Conservation (phyloP, 805 yeast species). For the Alloascoidea hylecoeti region DNA sequence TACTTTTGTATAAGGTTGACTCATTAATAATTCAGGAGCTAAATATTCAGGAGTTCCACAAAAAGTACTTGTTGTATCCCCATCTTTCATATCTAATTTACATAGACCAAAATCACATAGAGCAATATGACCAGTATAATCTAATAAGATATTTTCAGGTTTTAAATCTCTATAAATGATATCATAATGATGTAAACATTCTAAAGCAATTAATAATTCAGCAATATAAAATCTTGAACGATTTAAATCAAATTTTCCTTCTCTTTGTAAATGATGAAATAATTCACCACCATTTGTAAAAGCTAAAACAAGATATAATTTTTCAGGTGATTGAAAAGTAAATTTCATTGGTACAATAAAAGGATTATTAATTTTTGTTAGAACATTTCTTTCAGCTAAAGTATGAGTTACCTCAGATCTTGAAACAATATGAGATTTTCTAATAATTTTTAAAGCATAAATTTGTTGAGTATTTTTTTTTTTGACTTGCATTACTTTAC, state of each 20-base stretch:
- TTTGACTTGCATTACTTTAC: conserved; percentile 97
- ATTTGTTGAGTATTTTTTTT: conserved; percentile 91
- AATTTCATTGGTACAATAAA: conserved; percentile 94
- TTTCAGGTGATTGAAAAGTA: conserved; percentile 95
- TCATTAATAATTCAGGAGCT: conserved; percentile 86
- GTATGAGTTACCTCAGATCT: conserved; percentile 94
- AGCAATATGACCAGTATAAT: conserved; percentile 96
- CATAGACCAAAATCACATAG: conserved; percentile 95
- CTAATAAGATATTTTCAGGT: conserved; percentile 89
- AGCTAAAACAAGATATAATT: conserved; percentile 77
- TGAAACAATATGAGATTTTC: conserved; percentile 90
- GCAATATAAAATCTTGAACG: conserved; percentile 91
- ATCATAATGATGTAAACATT: conserved; percentile 78
- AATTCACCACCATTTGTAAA: conserved; percentile 96
- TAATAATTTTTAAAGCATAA: conserved; percentile 85
- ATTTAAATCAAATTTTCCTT: conserved; percentile 78
- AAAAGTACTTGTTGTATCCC: conserved; percentile 78
- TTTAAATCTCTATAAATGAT: conserved; percentile 92
- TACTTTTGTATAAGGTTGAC: conserved; percentile 88
- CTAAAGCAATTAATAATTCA: conserved; percentile 85
- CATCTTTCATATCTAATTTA: conserved; percentile 84
- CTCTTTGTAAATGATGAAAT: conserved; percentile 85
- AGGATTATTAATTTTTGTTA: conserved; percentile 87
- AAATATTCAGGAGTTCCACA: conserved; percentile 98
- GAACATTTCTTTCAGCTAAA: conserved; percentile 87